These are phyloP conservation scores for Alternaria brassicae DNA, from an alignment of 2,329 filamentous ascomycete species.

Conservation along the genomic window DNA sequence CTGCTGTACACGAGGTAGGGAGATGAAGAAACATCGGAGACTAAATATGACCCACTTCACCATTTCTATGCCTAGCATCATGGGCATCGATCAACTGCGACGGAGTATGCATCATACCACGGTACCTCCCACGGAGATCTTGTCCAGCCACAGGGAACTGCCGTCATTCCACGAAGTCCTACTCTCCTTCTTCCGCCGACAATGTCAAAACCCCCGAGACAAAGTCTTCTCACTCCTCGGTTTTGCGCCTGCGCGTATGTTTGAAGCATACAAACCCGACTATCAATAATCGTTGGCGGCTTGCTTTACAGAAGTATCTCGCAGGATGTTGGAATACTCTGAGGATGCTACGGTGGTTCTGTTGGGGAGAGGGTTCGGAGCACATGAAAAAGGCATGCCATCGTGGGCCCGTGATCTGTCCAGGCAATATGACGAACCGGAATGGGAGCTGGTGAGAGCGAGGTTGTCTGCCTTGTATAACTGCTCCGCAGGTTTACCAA, in stretches of 20 bases:
- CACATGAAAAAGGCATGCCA: not conserved
- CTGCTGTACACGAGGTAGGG: not conserved
- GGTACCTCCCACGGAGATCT: not conserved
- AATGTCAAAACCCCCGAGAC: slow-evolving; percentile 2
- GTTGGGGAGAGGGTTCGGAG: not conserved
- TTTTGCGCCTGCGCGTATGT: not conserved
- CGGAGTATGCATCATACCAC: not conserved
- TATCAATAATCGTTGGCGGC: not conserved
- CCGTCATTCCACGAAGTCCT: not conserved
- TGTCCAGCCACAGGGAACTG: not conserved
- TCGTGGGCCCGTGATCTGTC: not conserved
- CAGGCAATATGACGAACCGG: not conserved
- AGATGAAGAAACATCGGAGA: not conserved
- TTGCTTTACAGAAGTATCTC: not conserved
- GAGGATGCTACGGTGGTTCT: not conserved
- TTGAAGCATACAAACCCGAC: not conserved
- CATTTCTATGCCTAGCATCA: not conserved
- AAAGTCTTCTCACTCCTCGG: not conserved
- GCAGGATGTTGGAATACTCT: not conserved
- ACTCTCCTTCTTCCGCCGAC: not conserved
- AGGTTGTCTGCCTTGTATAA: not conserved
- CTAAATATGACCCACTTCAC: not conserved
- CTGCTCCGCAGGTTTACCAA: not conserved
- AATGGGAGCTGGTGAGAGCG: not conserved
- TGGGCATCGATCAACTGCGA: not conserved